phyloP scores from a whole-genome alignment of 805 yeast species.

The Myxozyma vanderwaltii region DNA sequence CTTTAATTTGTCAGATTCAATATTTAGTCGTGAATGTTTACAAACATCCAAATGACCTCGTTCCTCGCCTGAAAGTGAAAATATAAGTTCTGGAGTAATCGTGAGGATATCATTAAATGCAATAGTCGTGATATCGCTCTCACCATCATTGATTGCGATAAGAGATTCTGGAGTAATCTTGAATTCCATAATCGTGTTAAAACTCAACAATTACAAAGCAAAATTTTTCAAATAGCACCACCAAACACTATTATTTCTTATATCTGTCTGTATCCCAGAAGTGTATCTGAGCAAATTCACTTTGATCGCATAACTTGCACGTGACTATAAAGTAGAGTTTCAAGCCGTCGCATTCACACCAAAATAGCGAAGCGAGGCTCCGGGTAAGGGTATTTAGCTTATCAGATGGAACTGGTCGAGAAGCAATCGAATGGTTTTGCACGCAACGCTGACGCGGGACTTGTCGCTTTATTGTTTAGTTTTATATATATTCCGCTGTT shows the following conservation, averaged over 20 bases:
- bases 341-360: not conserved
- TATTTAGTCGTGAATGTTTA: not conserved
- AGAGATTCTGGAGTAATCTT: not conserved
- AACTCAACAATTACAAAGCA: not conserved
- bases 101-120: not conserved
- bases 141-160: not conserved
- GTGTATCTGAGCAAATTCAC: no score
- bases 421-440: not conserved
- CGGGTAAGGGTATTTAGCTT: not conserved
- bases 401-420: constrained; percentile 11
- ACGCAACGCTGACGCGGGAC: not conserved
- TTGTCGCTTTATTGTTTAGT: no score
- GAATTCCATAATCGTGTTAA: not conserved
- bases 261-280: not conserved
- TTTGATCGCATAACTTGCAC: not conserved
- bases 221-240: no score
- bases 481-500: no score
- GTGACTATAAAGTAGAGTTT: not conserved
- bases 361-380: not conserved
- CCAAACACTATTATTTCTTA: not conserved
- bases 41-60: not conserved
- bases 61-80: not conserved
- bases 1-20: not conserved
- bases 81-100: not conserved
- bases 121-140: not conserved